These are phyloP conservation scores for Dactylellina cionopaga DNA, from an alignment of 2,329 filamentous ascomycete genomes.

Conservation along the genomic window DNA sequence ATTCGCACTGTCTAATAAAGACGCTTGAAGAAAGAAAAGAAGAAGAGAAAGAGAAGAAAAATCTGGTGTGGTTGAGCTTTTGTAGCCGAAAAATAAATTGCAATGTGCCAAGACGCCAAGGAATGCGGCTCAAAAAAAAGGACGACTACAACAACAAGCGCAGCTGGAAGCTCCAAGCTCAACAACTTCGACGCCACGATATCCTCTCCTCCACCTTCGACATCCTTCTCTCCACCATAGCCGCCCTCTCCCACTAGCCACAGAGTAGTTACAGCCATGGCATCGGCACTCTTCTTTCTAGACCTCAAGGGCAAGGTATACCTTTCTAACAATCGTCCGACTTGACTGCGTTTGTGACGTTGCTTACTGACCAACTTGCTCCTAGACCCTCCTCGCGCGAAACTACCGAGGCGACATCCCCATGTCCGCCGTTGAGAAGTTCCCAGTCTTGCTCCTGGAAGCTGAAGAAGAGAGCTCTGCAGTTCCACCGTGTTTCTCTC, in stretches of 20 bases:
- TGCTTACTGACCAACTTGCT: conserved; percentile 51
- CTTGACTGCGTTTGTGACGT: conserved; percentile 10
- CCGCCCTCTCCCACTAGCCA: not conserved
- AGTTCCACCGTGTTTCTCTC: conserved; percentile 95
- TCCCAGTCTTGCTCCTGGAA: conserved; percentile 93
- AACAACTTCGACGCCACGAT: conserved; percentile 11
- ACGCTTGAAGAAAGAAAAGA: conserved; percentile 43
- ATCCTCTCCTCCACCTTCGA: conserved; percentile 11
- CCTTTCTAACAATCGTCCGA: not conserved
- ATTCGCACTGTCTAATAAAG: conserved; percentile 52
- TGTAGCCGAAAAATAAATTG: too few relatives aligned
- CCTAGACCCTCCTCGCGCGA: conserved; percentile 92
- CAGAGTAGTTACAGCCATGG: conserved; percentile 71
- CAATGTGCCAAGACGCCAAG: conserved; percentile 37
- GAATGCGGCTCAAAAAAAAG: conserved; percentile 46
- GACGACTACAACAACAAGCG: too few relatives aligned
- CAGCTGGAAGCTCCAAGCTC: conserved; percentile 22
- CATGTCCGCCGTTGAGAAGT: conserved; percentile 99
- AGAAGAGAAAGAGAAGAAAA: conserved; percentile 25
- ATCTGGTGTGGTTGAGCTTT: conserved; percentile 7
- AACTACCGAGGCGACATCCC: conserved; percentile 99
- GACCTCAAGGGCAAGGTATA: conserved; percentile 99
- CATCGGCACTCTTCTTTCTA: conserved; percentile 96
- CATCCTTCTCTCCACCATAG: conserved; percentile 10
- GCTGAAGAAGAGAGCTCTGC: conserved; percentile 99